Conservation (phyloP, 2,329 filamentous ascomycete genomes). For the Diaporthe australafricana region DNA sequence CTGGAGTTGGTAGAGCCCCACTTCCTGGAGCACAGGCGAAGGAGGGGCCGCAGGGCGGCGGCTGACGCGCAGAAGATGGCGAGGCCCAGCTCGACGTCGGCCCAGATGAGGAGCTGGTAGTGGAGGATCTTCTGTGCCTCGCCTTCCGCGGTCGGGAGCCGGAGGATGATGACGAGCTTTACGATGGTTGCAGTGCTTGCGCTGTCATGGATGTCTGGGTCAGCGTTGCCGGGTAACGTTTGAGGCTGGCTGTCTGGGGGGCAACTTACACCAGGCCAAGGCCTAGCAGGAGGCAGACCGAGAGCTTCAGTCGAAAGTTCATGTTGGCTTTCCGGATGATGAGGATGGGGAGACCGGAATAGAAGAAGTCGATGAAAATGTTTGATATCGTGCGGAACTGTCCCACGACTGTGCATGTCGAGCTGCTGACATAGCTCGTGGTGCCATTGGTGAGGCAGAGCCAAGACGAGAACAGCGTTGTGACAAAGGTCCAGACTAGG, state of each 20-base stretch:
- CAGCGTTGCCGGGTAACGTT: background rate
- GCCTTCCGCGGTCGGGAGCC: slow-evolving; percentile 40
- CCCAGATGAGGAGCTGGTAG: slow-evolving; percentile 48
- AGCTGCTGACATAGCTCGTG: slow-evolving; percentile 45
- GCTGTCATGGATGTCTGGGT: slow-evolving; percentile 35
- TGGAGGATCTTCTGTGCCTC: slow-evolving; percentile 42
- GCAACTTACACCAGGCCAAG: slow-evolving; percentile 47
- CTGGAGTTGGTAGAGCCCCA: background rate
- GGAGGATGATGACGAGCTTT: slow-evolving; percentile 47
- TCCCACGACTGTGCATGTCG: slow-evolving; percentile 43
- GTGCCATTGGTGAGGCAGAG: slow-evolving; percentile 44
- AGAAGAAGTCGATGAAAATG: slow-evolving; percentile 50
- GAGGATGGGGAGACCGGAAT: slow-evolving; percentile 45
- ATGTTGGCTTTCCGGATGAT: slow-evolving; percentile 46
- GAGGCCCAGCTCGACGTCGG: slow-evolving; percentile 41
- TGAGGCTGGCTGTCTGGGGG: background rate
- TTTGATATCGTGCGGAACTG: slow-evolving; percentile 49
- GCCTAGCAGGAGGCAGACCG: slow-evolving; percentile 45
- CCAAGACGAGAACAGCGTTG: slow-evolving; percentile 46
- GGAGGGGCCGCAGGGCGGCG: slow-evolving; percentile 46
- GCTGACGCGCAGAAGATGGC: slow-evolving; percentile 44
- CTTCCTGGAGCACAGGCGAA: slow-evolving; percentile 22
- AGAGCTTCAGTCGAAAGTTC: slow-evolving; percentile 43
- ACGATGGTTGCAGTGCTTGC: slow-evolving; percentile 49
- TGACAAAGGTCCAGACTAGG: slow-evolving; percentile 30